Conservation (phyloP, 768 basidiomycete genomes). For the Suillus brevipes region DNA sequence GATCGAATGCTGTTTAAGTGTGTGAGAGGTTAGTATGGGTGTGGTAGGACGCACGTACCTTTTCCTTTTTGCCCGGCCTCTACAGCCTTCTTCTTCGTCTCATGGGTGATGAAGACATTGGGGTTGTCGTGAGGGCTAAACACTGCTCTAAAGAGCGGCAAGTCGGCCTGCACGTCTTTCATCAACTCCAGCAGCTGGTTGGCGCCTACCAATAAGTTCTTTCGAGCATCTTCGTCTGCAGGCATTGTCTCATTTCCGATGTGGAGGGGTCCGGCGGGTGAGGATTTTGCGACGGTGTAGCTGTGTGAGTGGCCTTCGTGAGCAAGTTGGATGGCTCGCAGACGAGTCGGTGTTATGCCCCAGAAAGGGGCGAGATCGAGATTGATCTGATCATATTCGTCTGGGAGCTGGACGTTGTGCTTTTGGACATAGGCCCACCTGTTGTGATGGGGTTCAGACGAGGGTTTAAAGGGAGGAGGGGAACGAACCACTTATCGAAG, state of each 20-base stretch:
- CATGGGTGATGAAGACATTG: constrained; percentile 36
- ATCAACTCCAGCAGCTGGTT: constrained; percentile 43
- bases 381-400: constrained; percentile 56
- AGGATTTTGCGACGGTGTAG: constrained; percentile 36
- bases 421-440: constrained; percentile 49
- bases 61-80: constrained; percentile 27
- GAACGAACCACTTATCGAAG: constrained; percentile 46
- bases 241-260: constrained; percentile 21
- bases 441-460: neutral
- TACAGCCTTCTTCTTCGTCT: constrained; percentile 31
- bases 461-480: neutral
- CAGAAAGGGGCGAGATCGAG: constrained; percentile 45
- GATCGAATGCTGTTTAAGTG: neutral
- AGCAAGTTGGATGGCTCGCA: constrained; percentile 28
- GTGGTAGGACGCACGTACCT: neutral
- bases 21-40: neutral
- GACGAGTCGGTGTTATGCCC: constrained; percentile 37
- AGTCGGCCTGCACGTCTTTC: constrained; percentile 36
- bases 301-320: constrained; percentile 34
- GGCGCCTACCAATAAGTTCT: constrained; percentile 18
- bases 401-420: constrained; percentile 48
- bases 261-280: constrained; percentile 7
- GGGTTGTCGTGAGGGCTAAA: constrained; percentile 47
- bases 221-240: neutral
- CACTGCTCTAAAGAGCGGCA: constrained; percentile 49